Base-by-base conservation (phyloP, 2,329 filamentous ascomycete species). In the Fusarium sp. region DNA sequence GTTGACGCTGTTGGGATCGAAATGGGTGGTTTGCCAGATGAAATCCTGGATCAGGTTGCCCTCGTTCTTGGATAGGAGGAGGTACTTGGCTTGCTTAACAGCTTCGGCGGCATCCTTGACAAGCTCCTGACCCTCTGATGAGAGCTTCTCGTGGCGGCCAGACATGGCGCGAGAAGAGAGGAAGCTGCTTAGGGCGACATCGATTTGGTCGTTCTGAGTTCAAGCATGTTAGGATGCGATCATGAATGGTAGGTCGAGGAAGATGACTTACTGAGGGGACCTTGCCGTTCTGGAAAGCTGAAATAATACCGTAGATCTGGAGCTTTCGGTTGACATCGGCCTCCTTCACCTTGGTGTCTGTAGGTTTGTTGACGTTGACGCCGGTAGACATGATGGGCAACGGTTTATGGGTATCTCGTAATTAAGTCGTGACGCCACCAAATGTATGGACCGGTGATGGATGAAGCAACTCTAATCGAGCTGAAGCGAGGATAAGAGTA, bases 1-100 rank as follows among this genome's bases (percentile, higher is more conserved):
- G 55, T 79, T 76, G 25, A 91, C 83, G 47, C 84, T 81, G 70
- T 83, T 88, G 54, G 85, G 79, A 49, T 88, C 86, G 61, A 95
- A 88, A 42, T 91, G 85, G 73, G 92, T 88, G 0, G 93, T 93
- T 74, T 97, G 91, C 90, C 91, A 99, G 78, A 98, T 92, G 78
- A 99, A 98, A 72, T 99, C 93, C 74, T 99, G 95, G 19, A 99
- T 81, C 55, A 98, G 80, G 72, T 99, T 93, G 73, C 93, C 95
- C 58, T 97, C 86, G 74, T 99, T 99, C 85, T 98, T 99, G 79
- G 90, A 91, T 25, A 99, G 82, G 8, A 98, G 80, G 11, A 99
- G 84, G 54, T 88, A 79, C 81, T 97, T 96, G 56, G 94, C 90
- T 75, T 95, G 86, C 71, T 90, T 86, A 41, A 99, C 88, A 47